phyloP scores from a whole-genome alignment of 2,329 filamentous ascomycete genomes.

The Fusarium continuum region DNA sequence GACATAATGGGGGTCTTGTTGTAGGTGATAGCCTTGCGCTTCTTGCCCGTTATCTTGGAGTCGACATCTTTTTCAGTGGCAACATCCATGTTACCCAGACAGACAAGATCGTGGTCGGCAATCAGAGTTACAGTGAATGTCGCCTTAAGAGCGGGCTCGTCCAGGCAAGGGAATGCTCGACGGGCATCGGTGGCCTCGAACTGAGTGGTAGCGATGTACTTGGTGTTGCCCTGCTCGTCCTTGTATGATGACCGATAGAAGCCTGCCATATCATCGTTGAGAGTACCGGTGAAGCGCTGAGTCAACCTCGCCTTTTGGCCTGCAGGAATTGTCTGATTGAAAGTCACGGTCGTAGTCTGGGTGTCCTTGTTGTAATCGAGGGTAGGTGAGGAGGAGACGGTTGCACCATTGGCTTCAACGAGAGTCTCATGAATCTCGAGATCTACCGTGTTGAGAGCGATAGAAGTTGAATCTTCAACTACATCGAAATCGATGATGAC shows the following conservation, averaged over 20 bases:
- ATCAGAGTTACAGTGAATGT: constrained; percentile 91
- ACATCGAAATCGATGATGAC: constrained; percentile 90
- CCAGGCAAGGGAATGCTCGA: constrained; percentile 94
- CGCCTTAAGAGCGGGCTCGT: constrained; percentile 93
- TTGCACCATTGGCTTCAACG: constrained; percentile 57
- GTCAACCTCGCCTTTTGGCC: constrained; percentile 76
- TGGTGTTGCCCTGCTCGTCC: constrained; percentile 77
- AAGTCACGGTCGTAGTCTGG: constrained; percentile 84
- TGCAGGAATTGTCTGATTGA: constrained; percentile 76
- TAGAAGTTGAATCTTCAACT: constrained; percentile 81
- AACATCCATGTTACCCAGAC: constrained; percentile 97
- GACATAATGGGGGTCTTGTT: constrained; percentile 95
- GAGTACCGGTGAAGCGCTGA: constrained; percentile 73
- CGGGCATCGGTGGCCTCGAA: constrained; percentile 97
- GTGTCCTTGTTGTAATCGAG: constrained; percentile 79
- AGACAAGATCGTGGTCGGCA: constrained; percentile 89
- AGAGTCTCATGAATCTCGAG: constrained; percentile 78
- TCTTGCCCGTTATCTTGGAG: constrained; percentile 64
- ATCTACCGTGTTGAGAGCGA: constrained; percentile 88
- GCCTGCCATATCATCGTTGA: constrained; percentile 96
- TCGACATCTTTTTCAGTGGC: constrained; percentile 78
- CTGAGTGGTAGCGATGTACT: constrained; percentile 88
- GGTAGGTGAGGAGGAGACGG: constrained; percentile 52
- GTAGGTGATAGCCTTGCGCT: constrained; percentile 89
- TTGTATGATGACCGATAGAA: constrained; percentile 98